Base-by-base conservation (phyloP, 768 basidiomycete species). In the Melanogaster broomeanus region DNA sequence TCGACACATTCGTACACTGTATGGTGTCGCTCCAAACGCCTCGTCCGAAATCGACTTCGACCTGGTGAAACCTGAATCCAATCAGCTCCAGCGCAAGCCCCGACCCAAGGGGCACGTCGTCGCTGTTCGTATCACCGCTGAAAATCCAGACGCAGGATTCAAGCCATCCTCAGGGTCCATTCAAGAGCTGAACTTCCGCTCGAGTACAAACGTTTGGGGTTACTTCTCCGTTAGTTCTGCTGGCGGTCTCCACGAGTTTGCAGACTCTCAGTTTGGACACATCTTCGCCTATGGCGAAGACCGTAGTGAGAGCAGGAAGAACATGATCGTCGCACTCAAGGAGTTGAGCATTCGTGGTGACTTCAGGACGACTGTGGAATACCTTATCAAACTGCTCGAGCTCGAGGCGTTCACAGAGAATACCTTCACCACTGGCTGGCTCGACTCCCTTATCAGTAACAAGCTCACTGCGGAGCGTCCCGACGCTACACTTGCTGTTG, bases 81-180 rank as follows among this genome's bases (percentile, higher is more conserved):
- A 82, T 64, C 82, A 87, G 65, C 82, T 90, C 28, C 97, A 98
- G 71, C 90, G 96, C 61, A 97, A 91, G 72, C 97, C 97, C 35
- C 82, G 83, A 25, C 97, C 97, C 45, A 98, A 98, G 72, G 97
- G 97, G 28, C 97, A 99, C 66, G 97, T 98, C 58, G 90, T 99
- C 60, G 97, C 97, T 37, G 97, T 98, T 59, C 95, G 97, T 64
- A 98, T 99, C 70, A 99, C 97, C 6, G 96, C 95, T 28, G 97
- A 99, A 74, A 99, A 99, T 70, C 97, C 97, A 22, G 97, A 99
- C 65, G 97, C 97, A 10, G 97, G 97, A 5, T 99, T 99, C 81
- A 99, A 99, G 72, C 97, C 97, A 1, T 98, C 97, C 2, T 95
- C 93, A 3, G 97, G 97, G 57, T 88, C 90, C 34, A 77, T 99